Conservation (phyloP, 2,329 filamentous ascomycete species). For the Tolypocladium pustulatum region DNA sequence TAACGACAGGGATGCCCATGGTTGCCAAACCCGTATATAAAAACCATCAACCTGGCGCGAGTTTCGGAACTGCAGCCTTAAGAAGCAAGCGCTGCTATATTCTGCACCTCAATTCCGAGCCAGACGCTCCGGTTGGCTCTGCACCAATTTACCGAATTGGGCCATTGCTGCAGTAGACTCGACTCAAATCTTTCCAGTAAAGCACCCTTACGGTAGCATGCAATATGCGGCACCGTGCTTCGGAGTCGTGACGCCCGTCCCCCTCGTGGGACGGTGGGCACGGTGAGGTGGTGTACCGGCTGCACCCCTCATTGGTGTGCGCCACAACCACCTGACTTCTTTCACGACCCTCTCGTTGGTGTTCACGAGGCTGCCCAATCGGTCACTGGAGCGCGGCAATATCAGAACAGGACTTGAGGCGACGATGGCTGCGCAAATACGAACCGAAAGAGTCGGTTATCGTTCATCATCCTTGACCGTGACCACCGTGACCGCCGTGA, state of each 20-base stretch:
- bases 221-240: background rate
- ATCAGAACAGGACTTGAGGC: background rate
- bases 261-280: constrained; percentile 4
- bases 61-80: background rate
- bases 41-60: background rate
- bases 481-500: background rate
- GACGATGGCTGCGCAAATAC: background rate
- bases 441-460: background rate
- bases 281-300: constrained; percentile 7
- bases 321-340: constrained; percentile 26
- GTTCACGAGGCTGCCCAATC: constrained; percentile 22
- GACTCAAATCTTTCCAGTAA: background rate
- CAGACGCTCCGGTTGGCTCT: background rate
- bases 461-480: background rate
- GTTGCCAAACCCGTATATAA: too few species aligned
- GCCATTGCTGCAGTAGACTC: background rate
- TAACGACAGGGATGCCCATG: background rate
- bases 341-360: constrained; percentile 15
- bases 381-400: constrained; percentile 4
- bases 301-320: constrained; percentile 22
- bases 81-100: background rate
- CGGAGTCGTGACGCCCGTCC: background rate
- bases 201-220: background rate
- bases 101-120: background rate
- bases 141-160: background rate